Evolutionary conservation across 257 asterid species (phyloP), one percentile per base, ranked within the genome.

Genomic region (Knoxia roxburghii): DNA sequence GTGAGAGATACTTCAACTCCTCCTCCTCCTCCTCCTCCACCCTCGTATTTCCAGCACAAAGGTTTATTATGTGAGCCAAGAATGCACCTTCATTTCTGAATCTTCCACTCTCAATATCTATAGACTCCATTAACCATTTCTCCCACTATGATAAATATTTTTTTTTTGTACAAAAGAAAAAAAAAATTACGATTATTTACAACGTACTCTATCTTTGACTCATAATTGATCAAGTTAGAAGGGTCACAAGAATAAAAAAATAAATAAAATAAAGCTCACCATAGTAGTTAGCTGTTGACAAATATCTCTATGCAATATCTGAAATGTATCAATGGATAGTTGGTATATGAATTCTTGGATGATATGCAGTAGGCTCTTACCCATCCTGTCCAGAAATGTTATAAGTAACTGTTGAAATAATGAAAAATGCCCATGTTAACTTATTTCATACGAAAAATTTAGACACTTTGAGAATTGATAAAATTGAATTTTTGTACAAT

Each of bases 51-150:
- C 41, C 41, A 9, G 6, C 9, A 14, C 64, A 59, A 59, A 59
- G 64, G 46, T 59, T 59, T 32, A 59, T 4, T 32, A 59, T 33
- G 13, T 18, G 15, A 17, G 64, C 64, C 33, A 59, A 17, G 33
- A 59, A 33, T 59, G 64, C 64, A 59, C 64, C 64, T 59, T 59
- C 46, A 59, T 32, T 1, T 32, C 27, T 45, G 14, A 59, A 48
- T 0, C 23, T 48, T 1, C 53, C 46, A 20, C 33, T 23, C 33
- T 18, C 18, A 48, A 20, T 7, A 17, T 33, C 64, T 32, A 33
- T 0, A 6, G 46, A 21, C 27, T 59, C 64, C 23, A 7, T 40
- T 17, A 59, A 17, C 64, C 64, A 59, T 7, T 45, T 18, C 64
- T 59, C 46, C 64, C 64, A 59, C 64, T 59, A 59, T 18, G 20